Evolutionary conservation across 1,139 yeast genomes (phyloP), one percentile per base, ranked within the genome.

Genomic region (Candida pseudoviswanathii): DNA sequence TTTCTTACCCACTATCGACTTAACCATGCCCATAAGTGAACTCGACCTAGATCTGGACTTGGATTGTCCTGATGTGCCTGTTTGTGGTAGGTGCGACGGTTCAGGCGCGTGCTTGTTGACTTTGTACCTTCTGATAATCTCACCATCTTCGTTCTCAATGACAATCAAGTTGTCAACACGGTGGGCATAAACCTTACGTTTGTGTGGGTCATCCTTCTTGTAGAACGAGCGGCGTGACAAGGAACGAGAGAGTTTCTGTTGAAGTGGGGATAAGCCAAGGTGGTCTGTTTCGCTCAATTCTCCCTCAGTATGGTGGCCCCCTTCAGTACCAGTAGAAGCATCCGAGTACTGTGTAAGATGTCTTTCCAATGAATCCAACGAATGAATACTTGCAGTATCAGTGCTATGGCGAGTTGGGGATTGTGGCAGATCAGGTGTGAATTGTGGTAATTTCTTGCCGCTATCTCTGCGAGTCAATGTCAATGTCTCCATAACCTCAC

Each of bases 101-200:
- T 59, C 51, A 4, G 48, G 47, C 2, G 55, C 48, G 54, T 83
- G 89, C 16, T 80, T 77, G 58, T 85, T 87, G 48, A 90, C 85
- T 58, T 74, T 81, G 68, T 91, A 94, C 51, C 96, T 78, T 61
- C 96, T 82, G 43, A 94, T 75, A 51, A 94, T 83, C 58, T 94
- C 98, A 56, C 99, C 99, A 34, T 91, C 96, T 43, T 82, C 90
- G 62, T 91, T 89, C 66, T 94, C 99, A 54, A 94, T 86, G 52
- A 91, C 78, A 50, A 94, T 81, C 54, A 85, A 76, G 61, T 90
- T 83, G 61, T 86, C 96, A 45, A 75, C 63, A 62, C 74, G 78
- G 60, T 75, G 78, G 5, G 80, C 80, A 61, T 54, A 75, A 8
- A 73, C 75, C 55, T 70, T 73, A 27, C 69, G 63, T 44, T 64